A percentile compares a stretch with the other conserved stretches of the same genome.
Evolutionary conservation across 768 basidiomycete genomes (phyloP).

Genomic region (Termitomyces sp.): DNA sequence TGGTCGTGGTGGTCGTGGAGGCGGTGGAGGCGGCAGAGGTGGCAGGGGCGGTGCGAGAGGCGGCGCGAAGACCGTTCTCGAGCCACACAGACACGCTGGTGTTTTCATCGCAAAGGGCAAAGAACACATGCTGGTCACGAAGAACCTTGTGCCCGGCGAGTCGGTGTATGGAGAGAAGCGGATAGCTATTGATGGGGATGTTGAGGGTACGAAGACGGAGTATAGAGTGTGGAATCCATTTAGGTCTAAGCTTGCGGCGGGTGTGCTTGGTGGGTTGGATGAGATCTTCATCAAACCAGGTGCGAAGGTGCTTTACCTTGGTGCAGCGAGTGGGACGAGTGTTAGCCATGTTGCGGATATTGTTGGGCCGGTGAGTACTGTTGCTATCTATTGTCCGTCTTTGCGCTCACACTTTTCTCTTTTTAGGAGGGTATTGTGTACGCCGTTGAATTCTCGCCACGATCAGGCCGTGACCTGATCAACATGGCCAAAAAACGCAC

Average conservation of each 20-base stretch:
- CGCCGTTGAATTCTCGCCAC: slow-evolving; percentile 96
- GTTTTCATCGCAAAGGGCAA: slow-evolving; percentile 98
- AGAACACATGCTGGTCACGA: slow-evolving; percentile 95
- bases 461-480: slow-evolving; percentile 96
- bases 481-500: slow-evolving; percentile 99
- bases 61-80: slow-evolving; percentile 86
- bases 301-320: slow-evolving; percentile 94
- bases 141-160: slow-evolving; percentile 97
- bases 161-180: slow-evolving; percentile 99
- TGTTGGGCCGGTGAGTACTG: slow-evolving; percentile 80
- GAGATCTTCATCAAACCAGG: slow-evolving; percentile 91
- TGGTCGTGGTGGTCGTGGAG: slow-evolving; percentile 43
- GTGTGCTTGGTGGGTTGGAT: slow-evolving; percentile 93
- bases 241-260: slow-evolving; percentile 94
- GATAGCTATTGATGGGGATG: slow-evolving; percentile 78
- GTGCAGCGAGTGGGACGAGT: slow-evolving; percentile 96
- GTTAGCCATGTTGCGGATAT: slow-evolving; percentile 99
- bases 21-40: slow-evolving; percentile 52
- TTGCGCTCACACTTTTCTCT: slow-evolving; percentile 8
- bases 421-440: slow-evolving; percentile 91
- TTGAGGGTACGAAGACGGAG: slow-evolving; percentile 85
- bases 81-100: slow-evolving; percentile 93
- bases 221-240: slow-evolving; percentile 99
- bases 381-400: background rate
- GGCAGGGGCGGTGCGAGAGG: slow-evolving; percentile 74